Evolutionary conservation across 352 stramenopile genomes (phyloP).

Genomic region (Globisporangium echinulatum): DNA sequence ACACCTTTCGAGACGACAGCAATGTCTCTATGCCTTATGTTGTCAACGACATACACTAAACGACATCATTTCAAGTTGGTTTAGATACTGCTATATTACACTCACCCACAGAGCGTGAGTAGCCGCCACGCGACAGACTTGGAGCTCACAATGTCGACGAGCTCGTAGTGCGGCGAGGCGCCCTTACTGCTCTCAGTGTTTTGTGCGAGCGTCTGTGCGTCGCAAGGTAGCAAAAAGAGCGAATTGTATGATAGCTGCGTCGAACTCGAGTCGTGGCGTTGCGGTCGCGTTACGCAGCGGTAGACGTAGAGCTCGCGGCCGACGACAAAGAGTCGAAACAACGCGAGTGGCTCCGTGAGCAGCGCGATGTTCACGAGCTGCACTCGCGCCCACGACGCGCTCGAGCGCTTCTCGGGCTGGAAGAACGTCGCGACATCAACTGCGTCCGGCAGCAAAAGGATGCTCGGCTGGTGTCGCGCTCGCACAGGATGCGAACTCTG

Average conservation of each 20-base stretch:
- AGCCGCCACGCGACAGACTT: not conserved
- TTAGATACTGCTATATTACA: not conserved
- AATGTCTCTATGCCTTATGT: too few species aligned
- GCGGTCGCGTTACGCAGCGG: not conserved
- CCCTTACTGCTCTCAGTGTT: not conserved
- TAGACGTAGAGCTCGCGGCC: slow-evolving; percentile 8
- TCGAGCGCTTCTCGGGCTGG: slow-evolving; percentile 1
- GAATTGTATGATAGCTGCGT: not conserved
- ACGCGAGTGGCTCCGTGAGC: slow-evolving; percentile 8
- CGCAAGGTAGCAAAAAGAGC: not conserved
- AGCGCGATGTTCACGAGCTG: slow-evolving; percentile 11
- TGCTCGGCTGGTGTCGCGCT: not conserved
- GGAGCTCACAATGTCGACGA: not conserved
- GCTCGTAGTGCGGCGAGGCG: not conserved
- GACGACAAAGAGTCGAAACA: not conserved
- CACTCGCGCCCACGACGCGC: slow-evolving; percentile 3
- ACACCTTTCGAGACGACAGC: too few species aligned
- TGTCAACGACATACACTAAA: not conserved
- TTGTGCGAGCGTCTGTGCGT: not conserved
- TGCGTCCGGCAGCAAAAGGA: not conserved
- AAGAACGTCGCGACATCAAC: slow-evolving; percentile 1
- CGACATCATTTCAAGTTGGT: not conserved
- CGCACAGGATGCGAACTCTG: not conserved
- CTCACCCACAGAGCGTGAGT: not conserved
- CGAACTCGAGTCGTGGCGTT: not conserved